A percentile compares a stretch with the other conserved stretches of the same genome.
Evolutionary conservation across 306 rosid genomes (phyloP).

Genomic region (Fragaria iinumae): DNA sequence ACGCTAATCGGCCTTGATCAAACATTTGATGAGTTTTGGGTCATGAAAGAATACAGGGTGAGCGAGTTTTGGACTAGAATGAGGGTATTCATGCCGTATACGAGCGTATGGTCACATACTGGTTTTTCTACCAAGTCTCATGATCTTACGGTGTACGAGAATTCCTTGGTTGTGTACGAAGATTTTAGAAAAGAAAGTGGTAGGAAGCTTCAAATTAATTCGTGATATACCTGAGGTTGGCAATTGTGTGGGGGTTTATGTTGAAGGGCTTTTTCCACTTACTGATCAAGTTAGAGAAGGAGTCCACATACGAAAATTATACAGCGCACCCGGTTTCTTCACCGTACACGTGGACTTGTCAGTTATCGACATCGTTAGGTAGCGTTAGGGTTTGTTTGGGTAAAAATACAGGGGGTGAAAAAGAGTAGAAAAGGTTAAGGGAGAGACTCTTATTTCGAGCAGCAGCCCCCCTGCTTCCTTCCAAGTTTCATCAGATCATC

Average conservation of each 20-base stretch:
- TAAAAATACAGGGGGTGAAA: too few relatives aligned
- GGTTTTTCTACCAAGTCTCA: background rate
- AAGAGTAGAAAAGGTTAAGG: too few relatives aligned
- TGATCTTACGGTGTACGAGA: background rate
- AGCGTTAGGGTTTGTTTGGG: background rate
- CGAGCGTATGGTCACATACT: background rate
- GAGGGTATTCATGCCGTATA: background rate
- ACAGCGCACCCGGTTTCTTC: too few relatives aligned
- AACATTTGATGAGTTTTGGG: background rate
- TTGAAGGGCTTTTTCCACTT: conserved; percentile 14
- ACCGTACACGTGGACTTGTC: too few relatives aligned
- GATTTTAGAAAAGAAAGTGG: background rate
- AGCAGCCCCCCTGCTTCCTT: too few relatives aligned
- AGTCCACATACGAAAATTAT: too few relatives aligned
- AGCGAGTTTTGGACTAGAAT: conserved; percentile 6
- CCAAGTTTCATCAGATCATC: too few relatives aligned
- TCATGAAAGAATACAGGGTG: background rate
- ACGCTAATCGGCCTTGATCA: background rate
- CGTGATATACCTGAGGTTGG: background rate
- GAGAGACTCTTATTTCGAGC: too few relatives aligned
- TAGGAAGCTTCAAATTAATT: background rate
- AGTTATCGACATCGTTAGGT: too few relatives aligned
- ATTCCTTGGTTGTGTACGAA: background rate
- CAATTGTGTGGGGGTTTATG: background rate
- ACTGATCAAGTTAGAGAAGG: background rate